Base-by-base conservation (phyloP, 108 stramenopile species). In the Pseudonitzschia multiseries region DNA sequence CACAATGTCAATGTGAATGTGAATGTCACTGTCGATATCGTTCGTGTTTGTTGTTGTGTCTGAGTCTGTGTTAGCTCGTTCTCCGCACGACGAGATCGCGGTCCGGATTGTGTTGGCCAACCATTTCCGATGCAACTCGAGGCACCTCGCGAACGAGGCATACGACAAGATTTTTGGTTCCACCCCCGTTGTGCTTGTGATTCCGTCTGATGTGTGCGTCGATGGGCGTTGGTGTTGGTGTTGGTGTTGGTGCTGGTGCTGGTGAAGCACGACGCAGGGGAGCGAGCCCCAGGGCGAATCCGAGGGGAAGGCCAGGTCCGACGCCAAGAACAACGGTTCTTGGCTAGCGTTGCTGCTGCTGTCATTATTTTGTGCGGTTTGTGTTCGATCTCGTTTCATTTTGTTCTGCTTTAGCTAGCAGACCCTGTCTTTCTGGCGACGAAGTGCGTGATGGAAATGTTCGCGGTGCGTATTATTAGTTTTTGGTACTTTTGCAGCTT, bases 1-100 rank as follows among this genome's bases (percentile, higher is more conserved):
- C 32, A 74, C 76, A 21, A 74, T 26, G 32, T 72, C 71, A 9
- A n/a, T n/a, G n/a, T n/a, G n/a, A n/a, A n/a, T n/a, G n/a, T n/a
- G n/a, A n/a, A n/a, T n/a, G 61, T n/a, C n/a, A n/a, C 10, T 22
- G 24, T 2, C 24, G 54, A 2, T 22, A 24, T 20, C 26, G 66
- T 8, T 48, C 43, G 66, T n/a, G n/a, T n/a, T n/a, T n/a, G n/a
- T n/a, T n/a, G n/a, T n/a, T n/a, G n/a, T n/a, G n/a, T 20, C 52
- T 4, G n/a, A 15, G 52, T 8, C 52, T 4, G 18, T 20, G 65
- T 6, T 46, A 29, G n/a, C 10, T 50, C 20, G 43, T 65, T 33
- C 40, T 42, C 64, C 32, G 17, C 32, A 44, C 8, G 24, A 22
- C 8, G 21, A 21, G 10, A 48, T 48, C 12, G 22, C 42, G 10